A percentile compares a stretch with the other conserved stretches of the same genome.
phyloP scores from a whole-genome alignment of 371 early-diverging fungal species.

The Mortierella polycephala region DNA sequence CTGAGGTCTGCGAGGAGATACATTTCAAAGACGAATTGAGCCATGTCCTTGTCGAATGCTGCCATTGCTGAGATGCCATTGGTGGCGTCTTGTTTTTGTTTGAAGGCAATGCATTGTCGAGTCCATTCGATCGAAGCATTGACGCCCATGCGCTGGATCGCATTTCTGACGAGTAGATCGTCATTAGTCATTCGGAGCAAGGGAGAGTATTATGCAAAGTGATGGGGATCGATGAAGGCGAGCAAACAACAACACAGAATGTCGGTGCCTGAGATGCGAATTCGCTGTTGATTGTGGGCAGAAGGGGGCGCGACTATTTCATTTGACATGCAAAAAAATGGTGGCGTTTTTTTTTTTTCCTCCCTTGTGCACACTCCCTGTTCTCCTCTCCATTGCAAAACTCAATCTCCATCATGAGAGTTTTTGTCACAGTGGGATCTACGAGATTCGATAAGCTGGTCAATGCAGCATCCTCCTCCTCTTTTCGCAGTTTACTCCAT shows the following conservation, averaged over 20 bases:
- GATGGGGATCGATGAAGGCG: background rate
- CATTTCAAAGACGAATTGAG: constrained; percentile 35
- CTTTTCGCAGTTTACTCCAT: constrained; percentile 61
- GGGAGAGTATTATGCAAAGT: background rate
- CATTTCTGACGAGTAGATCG: constrained; percentile 51
- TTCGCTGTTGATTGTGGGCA: background rate
- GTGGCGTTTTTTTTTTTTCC: constrained; percentile 2
- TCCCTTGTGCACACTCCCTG: background rate
- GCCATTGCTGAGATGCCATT: background rate
- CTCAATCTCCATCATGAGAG: constrained; percentile 4
- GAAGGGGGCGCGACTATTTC: background rate
- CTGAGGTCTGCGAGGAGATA: constrained; percentile 52
- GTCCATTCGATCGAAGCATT: constrained; percentile 52
- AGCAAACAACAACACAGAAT: background rate
- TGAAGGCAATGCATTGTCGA: constrained; percentile 41
- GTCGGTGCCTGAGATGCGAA: background rate
- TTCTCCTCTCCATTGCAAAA: background rate
- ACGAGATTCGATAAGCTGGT: constrained; percentile 88
- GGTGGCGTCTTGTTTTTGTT: constrained; percentile 9
- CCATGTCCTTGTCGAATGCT: constrained; percentile 9
- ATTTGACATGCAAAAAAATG: constrained; percentile 5
- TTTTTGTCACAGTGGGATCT: constrained; percentile 92
- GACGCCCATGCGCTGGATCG: constrained; percentile 33
- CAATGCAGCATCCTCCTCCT: constrained; percentile 50
- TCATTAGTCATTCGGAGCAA: constrained; percentile 22